Base-by-base conservation (phyloP, 2,329 filamentous ascomycete species). In the Tothia fuscella region DNA sequence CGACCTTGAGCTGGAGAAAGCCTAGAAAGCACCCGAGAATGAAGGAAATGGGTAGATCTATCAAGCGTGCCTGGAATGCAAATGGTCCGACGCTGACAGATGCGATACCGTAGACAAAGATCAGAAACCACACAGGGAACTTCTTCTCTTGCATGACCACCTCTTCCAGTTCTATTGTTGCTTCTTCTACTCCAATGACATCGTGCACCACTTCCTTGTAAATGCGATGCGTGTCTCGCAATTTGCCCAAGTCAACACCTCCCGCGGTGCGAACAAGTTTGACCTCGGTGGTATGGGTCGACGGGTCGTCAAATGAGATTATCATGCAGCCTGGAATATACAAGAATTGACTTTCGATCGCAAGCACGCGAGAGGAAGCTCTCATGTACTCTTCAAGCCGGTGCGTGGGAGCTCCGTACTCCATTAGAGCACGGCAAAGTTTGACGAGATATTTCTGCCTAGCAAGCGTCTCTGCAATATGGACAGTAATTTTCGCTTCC, bases 291-390 rank as follows among this genome's bases (percentile, higher is more conserved):
- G 82, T 87, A 53, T 87, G 81, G 0, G 81, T 84, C 1, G 70
- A 63, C 4, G 65, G 61, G 58, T 89, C 83, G 53, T 77, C 87
- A 54, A 95, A 94, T 4, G 85, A 89, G 55, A 94, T 82, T 43
- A 95, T 83, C 88, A 95, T 95, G 54, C 84, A 93, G 0, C 84
- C 84, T 0, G 88, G 87, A 22, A 94, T 76, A 56, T 94, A 95
- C 17, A 94, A 65, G 51, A 91, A 94, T 53, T 93, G 86, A 5
- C 81, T 82, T 49, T 93, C 82, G 13, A 94, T 88, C 58, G 88
- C 83, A 28, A 95, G 71, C 2, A 91, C 83, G n/a, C 83, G 74
- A 1, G 88, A 80, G 6, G 83, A 87, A 82, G 89, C 93, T 48
- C 74, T 79, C 75, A 95, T 80, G 58, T 93, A 94, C 56, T 93